phyloP scores from a whole-genome alignment of 768 basidiomycete genomes.

The Lactarius evosmus region DNA sequence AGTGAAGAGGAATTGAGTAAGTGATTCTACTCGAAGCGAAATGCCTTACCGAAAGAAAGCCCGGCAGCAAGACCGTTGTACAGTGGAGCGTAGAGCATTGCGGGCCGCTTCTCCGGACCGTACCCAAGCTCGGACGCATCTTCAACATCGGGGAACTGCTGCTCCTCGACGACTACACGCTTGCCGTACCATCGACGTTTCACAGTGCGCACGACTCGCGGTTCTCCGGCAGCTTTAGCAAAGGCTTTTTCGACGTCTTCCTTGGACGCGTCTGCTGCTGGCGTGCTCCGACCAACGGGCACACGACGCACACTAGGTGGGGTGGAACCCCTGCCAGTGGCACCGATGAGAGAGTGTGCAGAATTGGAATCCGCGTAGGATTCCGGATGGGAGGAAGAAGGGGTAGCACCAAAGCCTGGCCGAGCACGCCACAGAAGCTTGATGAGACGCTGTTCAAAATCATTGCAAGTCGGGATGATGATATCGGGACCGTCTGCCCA shows the following conservation, averaged over 20 bases:
- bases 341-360: slow-evolving; percentile 36
- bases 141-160: slow-evolving; percentile 13
- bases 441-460: slow-evolving; percentile 58
- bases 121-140: slow-evolving; percentile 31
- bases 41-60: slow-evolving; percentile 33
- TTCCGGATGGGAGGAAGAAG: slow-evolving; percentile 33
- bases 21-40: slow-evolving; percentile 3
- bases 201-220: slow-evolving; percentile 25
- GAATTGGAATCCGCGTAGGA: slow-evolving; percentile 36
- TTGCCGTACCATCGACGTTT: slow-evolving; percentile 63
- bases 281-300: slow-evolving; percentile 10
- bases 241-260: slow-evolving; percentile 16
- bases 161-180: slow-evolving; percentile 35
- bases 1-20: slow-evolving; percentile 23
- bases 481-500: slow-evolving; percentile 80
- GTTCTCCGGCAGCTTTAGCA: slow-evolving; percentile 14
- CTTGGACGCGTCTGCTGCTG: not conserved
- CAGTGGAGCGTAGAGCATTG: slow-evolving; percentile 38
- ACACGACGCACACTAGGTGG: slow-evolving; percentile 17
- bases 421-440: slow-evolving; percentile 51
- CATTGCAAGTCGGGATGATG: slow-evolving; percentile 56
- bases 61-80: slow-evolving; percentile 39
- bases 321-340: slow-evolving; percentile 7
- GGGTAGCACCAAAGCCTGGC: slow-evolving; percentile 31
- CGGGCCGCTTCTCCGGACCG: slow-evolving; percentile 33